A percentile compares a stretch with the other conserved stretches of the same genome.
These are phyloP conservation scores for Medicago truncatula DNA, from an alignment of 306 rosid species.

Conservation along the genomic window MtrunA17r5.0-ANR NC_053042.1:14672501-14673000, in stretches of 20 bases:
- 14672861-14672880: slow-evolving; percentile 51
- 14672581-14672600: slow-evolving; percentile 27
- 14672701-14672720: slow-evolving; percentile 39
- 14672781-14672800: slow-evolving; percentile 51
- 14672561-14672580: slow-evolving; percentile 33
- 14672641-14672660: no score
- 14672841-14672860: slow-evolving; percentile 55
- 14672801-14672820: slow-evolving; percentile 55
- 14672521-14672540: no score
- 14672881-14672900: slow-evolving; percentile 47
- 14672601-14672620: slow-evolving; percentile 19
- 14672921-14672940: slow-evolving; percentile 45
- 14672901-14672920: slow-evolving; percentile 52
- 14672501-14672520: no score
- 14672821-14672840: slow-evolving; percentile 54
- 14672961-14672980: slow-evolving; percentile 51
- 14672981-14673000: slow-evolving; percentile 57
- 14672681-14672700: slow-evolving; percentile 31
- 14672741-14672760: slow-evolving; percentile 45
- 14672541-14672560: neutral
- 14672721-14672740: slow-evolving; percentile 43
- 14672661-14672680: neutral
- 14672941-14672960: slow-evolving; percentile 53
- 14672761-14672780: slow-evolving; percentile 48
- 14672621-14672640: slow-evolving; percentile 1